A percentile compares a stretch with the other conserved stretches of the same genome.
Conservation (phyloP, 805 yeast species). For the Schizosaccharomyces cryophilus region DNA sequence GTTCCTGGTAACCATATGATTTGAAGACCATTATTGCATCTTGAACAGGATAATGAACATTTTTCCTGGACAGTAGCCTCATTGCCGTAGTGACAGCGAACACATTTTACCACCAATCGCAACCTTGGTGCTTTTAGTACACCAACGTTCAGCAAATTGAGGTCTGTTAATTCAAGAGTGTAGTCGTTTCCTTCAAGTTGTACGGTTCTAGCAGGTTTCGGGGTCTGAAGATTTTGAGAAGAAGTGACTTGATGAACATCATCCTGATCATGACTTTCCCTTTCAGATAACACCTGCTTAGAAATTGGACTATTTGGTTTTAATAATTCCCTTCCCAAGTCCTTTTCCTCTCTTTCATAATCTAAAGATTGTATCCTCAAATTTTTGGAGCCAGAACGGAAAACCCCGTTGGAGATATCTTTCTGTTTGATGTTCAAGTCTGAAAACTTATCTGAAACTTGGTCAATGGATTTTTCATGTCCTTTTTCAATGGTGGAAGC, state of each 20-base stretch:
- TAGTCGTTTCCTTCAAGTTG: not conserved
- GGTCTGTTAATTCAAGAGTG: not conserved
- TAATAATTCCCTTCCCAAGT: too few species aligned
- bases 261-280: not conserved
- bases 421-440: too few species aligned
- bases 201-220: not conserved
- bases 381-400: too few species aligned
- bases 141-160: not conserved
- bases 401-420: too few species aligned
- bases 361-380: too few species aligned
- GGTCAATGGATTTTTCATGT: too few species aligned
- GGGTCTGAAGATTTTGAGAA: not conserved
- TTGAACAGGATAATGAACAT: not conserved
- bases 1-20: not conserved
- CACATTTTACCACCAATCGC: not conserved
- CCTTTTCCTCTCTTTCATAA: too few species aligned
- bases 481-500: too few species aligned
- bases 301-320: too few species aligned
- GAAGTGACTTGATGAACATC: not conserved
- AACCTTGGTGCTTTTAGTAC: not conserved
- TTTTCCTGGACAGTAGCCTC: not conserved
- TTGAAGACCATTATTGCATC: not conserved
- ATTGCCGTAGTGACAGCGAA: not conserved
- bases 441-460: too few species aligned
- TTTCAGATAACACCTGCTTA: too few species aligned